Conservation (phyloP, 169 alveolate species). For the Gregarina niphandrodes region DNA sequence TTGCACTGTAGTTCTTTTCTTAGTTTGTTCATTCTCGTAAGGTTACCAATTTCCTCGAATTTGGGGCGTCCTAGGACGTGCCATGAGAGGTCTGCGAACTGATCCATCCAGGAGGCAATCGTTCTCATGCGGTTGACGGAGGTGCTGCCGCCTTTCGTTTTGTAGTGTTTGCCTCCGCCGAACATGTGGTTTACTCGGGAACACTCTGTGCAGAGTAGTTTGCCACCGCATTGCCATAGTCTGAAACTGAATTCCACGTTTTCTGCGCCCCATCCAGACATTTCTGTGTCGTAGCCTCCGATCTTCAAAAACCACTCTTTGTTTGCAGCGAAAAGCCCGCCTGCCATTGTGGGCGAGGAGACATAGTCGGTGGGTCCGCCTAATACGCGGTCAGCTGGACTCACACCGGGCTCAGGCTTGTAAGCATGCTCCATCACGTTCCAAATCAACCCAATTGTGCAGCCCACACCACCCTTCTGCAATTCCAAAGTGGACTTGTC, state of each 20-base stretch:
- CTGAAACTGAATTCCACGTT: constrained; percentile 32
- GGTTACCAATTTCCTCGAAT: constrained; percentile 10
- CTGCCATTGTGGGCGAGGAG: constrained; percentile 37
- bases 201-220: constrained; percentile 33
- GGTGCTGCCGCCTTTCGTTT: neutral
- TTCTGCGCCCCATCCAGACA: constrained; percentile 36
- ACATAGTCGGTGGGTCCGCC: constrained; percentile 5
- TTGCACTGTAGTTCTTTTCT: constrained; percentile 14
- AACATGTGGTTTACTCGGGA: constrained; percentile 31
- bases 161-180: neutral
- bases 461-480: constrained; percentile 34
- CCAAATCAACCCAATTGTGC: constrained; percentile 33
- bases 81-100: constrained; percentile 19
- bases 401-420: constrained; percentile 1
- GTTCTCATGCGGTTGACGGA: constrained; percentile 22
- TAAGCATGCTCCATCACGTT: constrained; percentile 30
- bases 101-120: constrained; percentile 29
- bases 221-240: constrained; percentile 41
- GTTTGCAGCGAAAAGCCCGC: constrained; percentile 30
- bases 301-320: constrained; percentile 18
- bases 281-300: constrained; percentile 30
- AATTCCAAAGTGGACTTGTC: constrained; percentile 26
- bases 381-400: neutral
- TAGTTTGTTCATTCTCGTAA: constrained; percentile 7
- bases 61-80: constrained; percentile 19